Base-by-base conservation (phyloP, 345 rosid genomes). In the Salix brachista region DNA sequence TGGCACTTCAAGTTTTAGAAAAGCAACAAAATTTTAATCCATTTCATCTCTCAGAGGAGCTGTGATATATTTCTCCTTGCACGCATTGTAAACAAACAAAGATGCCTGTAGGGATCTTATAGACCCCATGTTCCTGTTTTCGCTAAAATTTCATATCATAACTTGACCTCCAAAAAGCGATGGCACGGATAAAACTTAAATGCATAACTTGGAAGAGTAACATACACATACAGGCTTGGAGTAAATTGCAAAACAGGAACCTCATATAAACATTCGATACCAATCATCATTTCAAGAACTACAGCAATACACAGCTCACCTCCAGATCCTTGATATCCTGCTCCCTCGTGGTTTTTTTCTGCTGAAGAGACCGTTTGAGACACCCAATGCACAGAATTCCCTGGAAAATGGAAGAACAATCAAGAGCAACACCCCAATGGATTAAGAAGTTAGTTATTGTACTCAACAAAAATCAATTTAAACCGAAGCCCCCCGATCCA, bases 331-430 rank as follows among this genome's bases (percentile, higher is more conserved):
- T 88, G 77, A 88, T 73, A 21, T 97, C 96, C 85, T 93, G 94
- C 74, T 90, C 97, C 84, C 91, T 92, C 30, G 97, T 79, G 66
- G 89, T 77, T 75, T 89, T 91, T 76, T 91, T 88, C 83, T 85
- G 28, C 85, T 89, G 94, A 23, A 91, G 89, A 44, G 93, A 77
- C 65, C 96, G 97, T 86, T 91, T 93, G 69, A 96, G 83, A 70
- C 85, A 92, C 80, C 97, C 98, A 10, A 96, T 89, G 91, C 99
- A 96, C 48, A 93, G 79, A 75, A 96, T 69, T 73, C 99, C 99
- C 98, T 96, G 81, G 69, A 48, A 42, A 67, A 6, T 54, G 6
- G 18, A 54, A 54, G 18, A 3, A n/a, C 66, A 25, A 25, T 25
- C 66, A 44, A 26, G 34, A 62, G 30, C 30, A 62, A 62, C 66